A percentile compares a stretch with the other conserved stretches of the same genome.
Conservation (phyloP, 352 stramenopile species). For the Globisporangium takayamanum region DNA sequence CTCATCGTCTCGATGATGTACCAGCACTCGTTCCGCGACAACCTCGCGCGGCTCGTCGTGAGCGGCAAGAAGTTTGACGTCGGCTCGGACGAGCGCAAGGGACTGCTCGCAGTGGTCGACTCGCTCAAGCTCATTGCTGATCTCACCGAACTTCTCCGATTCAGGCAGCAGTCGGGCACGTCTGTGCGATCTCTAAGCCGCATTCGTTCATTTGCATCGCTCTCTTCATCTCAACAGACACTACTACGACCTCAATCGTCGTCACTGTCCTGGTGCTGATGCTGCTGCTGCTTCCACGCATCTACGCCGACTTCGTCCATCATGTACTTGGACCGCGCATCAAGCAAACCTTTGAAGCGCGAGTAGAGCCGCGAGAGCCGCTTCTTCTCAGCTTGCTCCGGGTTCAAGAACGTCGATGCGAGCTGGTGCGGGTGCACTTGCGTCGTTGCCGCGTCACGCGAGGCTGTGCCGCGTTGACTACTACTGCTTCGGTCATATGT, state of each 20-base stretch:
- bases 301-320: slow-evolving; percentile 2
- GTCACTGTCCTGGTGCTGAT: not conserved
- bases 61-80: slow-evolving; percentile 27
- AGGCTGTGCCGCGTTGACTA: not conserved
- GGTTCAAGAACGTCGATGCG: slow-evolving; percentile 28
- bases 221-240: not conserved
- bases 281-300: not conserved
- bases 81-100: slow-evolving; percentile 22
- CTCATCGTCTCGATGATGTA: slow-evolving; percentile 33
- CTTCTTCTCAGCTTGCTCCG: slow-evolving; percentile 44
- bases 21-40: slow-evolving; percentile 32
- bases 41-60: slow-evolving; percentile 30
- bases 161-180: no score
- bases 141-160: no score
- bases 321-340: slow-evolving; percentile 26
- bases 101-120: slow-evolving; percentile 19
- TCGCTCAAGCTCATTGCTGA: slow-evolving; percentile 14
- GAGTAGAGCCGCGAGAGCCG: slow-evolving; percentile 54
- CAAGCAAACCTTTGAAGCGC: slow-evolving; percentile 52
- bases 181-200: no score
- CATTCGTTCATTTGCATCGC: no score
- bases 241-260: not conserved
- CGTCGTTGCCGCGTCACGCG: not conserved
- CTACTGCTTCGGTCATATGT: not conserved
- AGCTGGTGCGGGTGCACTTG: slow-evolving; percentile 8